These are phyloP conservation scores for Chaetomium sp. DNA, from an alignment of 2,329 filamentous ascomycete genomes.

Conservation along the genomic window DNA sequence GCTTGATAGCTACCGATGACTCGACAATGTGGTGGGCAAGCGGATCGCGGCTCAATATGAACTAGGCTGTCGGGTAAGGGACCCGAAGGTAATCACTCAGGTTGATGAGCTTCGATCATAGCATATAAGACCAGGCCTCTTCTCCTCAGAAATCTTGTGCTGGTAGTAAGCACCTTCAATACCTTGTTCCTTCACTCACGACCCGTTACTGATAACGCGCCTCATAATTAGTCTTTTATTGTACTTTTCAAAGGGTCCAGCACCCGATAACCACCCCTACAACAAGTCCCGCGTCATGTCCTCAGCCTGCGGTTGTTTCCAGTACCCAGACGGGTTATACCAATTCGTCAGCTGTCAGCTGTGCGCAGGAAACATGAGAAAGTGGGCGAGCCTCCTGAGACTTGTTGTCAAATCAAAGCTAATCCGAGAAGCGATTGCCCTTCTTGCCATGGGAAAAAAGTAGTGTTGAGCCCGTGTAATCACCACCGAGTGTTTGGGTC, in stretches of 20 bases:
- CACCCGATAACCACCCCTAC: background rate
- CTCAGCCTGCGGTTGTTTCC: constrained; percentile 12
- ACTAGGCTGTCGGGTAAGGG: background rate
- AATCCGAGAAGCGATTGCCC: constrained; percentile 1
- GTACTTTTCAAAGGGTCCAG: no score
- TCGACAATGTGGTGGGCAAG: constrained; percentile 2
- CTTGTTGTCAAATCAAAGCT: background rate
- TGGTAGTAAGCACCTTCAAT: no score
- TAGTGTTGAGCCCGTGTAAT: background rate
- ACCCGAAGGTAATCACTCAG: background rate
- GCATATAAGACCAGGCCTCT: constrained; percentile 10
- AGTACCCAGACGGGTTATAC: background rate
- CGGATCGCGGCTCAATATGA: constrained; percentile 6
- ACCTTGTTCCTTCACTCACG: no score
- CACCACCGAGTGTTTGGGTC: no score
- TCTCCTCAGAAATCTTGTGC: no score
- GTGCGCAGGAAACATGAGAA: constrained; percentile 15
- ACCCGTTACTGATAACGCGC: no score
- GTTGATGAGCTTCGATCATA: no score
- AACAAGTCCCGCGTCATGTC: constrained; percentile 4
- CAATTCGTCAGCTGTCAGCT: constrained; percentile 1
- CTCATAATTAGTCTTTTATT: no score
- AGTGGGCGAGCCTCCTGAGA: constrained; percentile 1
- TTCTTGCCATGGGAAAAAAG: background rate
- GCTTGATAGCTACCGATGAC: constrained; percentile 9